Evolutionary conservation across 805 yeast genomes (phyloP), one percentile per base, ranked within the genome.

Genomic region (Alloascoidea africana): DNA sequence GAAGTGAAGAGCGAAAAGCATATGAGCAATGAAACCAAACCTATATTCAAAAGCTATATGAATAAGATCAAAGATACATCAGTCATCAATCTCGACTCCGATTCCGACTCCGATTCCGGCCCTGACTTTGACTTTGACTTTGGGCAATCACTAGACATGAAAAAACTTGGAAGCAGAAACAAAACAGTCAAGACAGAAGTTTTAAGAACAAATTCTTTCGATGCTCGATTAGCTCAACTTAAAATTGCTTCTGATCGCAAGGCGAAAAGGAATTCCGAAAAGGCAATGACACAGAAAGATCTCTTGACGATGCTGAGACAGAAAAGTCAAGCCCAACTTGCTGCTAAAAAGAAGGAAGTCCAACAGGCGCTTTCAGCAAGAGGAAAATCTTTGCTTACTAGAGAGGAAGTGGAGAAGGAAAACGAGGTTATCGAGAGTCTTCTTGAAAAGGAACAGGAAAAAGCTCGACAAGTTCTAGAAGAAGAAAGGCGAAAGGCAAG

Each of bases 71-170:
- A n/a, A n/a, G n/a, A n/a, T n/a, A n/a, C n/a, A n/a, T n/a, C n/a
- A n/a, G n/a, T 23, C n/a, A n/a, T 23, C 30, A 23, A n/a, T n/a
- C 30, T 23, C 8, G 30, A 23, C n/a, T 23, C 30, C n/a, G 30
- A 23, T 23, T 23, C 30, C n/a, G 30, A 23, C n/a, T 23, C 30
- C 30, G 30, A 23, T 23, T 23, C 30, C n/a, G 30, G n/a, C n/a
- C n/a, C n/a, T 23, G n/a, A n/a, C 30, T 23, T n/a, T 23, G 30
- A 23, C n/a, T 23, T n/a, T n/a, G 30, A 23, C 30, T 23, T 23
- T 23, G n/a, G n/a, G n/a, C 30, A 8, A 8, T n/a, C n/a, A n/a
- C n/a, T n/a, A n/a, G n/a, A n/a, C n/a, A n/a, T n/a, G n/a, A n/a
- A n/a, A n/a, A n/a, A n/a, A n/a, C n/a, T n/a, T n/a, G n/a, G n/a